Base-by-base conservation (phyloP, 2,329 filamentous ascomycete species). In the Colletotrichum sidae region DNA sequence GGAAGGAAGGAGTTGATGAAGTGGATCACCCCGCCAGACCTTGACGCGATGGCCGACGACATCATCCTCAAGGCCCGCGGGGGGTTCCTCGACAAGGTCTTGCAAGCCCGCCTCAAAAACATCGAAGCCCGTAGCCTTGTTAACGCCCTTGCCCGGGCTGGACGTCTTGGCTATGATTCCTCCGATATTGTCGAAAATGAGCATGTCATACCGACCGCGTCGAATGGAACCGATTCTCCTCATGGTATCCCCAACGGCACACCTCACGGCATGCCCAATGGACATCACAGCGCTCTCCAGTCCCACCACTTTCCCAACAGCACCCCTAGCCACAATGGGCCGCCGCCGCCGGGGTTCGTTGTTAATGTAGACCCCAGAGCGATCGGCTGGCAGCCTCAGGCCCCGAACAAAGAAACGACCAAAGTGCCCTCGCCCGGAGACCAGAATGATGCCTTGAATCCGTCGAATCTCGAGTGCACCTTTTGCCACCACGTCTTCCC, bases 81-180 rank as follows among this genome's bases (percentile, higher is more conserved):
- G 38, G 62, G 68, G 1, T 86, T 88, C 58, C 77, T 88, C 2
- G 86, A 88, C 70, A 80, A 77, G 58, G 84, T 81, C 4, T 71
- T 88, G n/a, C 81, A 83, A 15, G 77, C 74, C 58, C 83, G 86
- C 0, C 76, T 88, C 4, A 78, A 79, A 50, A 86, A 83, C 2
- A 88, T 88, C 55, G 80, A 81, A 9, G 85, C 84, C 1, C 80
- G 84, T 34, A 79, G 82, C 12, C 79, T 88, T 3, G 83, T 88
- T 57, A 87, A 88, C 62, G 83, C 85, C 12, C 78, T 88, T 17
- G 86, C 86, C 2, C 78, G 81, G 41, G 85, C 86, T 1, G 84
- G 87, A 69, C 83, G 86, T 2, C 79, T 88, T 0, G 86, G 86
- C 2, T 88, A 88, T 60, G 81, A 86, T 54, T 75, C 78, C 0